Base-by-base conservation (phyloP, 768 basidiomycete genomes). In the Podaxis sp. region DNA sequence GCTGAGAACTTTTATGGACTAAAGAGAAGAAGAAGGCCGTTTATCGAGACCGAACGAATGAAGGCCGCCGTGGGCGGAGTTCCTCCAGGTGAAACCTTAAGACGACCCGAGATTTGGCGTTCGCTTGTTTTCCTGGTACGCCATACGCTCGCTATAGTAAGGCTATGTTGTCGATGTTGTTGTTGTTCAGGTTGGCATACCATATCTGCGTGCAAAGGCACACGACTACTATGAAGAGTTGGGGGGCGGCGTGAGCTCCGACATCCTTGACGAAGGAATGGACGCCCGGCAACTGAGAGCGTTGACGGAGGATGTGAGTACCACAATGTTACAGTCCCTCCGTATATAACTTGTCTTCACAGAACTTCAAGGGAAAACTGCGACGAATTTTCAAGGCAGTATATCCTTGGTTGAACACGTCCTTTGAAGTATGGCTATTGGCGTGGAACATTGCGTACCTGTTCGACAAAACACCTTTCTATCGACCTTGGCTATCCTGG, bases 1-100 rank as follows among this genome's bases (percentile, higher is more conserved):
- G 83, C 96, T 4, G 96, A 99, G 74, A 92, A 96, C 69, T 99
- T 99, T 72, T 99, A 99, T 74, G 93, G 93, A 0, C 76, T 99
- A 52, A 95, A 95, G 71, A 78, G 95, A 48, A 80, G 93, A 63
- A 78, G 91, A 40, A 80, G 82, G 61, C 89, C 92, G 3, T 83
- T 84, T 68, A 86, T 93, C 66, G 83, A 88, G 65, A 86, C 85
- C 1, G 85, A 89, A 46, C 82, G 91, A 60, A 84, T 88, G 1
- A 76, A 78, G 48, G 83, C 84, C 28, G 92, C 90, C 44, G 87
- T 90, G 9, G 87, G 85, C 12, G 85, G 87, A 2, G 75, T 87
- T 36, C 84, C 87, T 11, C 68, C 76, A 2, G 87, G 86, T 68
- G 91, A 92, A 73, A 84, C 80, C 58, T 77, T 99, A 36, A 77